phyloP scores from a whole-genome alignment of 1,139 yeast species.

The Spathaspora jeffriesii region DNA sequence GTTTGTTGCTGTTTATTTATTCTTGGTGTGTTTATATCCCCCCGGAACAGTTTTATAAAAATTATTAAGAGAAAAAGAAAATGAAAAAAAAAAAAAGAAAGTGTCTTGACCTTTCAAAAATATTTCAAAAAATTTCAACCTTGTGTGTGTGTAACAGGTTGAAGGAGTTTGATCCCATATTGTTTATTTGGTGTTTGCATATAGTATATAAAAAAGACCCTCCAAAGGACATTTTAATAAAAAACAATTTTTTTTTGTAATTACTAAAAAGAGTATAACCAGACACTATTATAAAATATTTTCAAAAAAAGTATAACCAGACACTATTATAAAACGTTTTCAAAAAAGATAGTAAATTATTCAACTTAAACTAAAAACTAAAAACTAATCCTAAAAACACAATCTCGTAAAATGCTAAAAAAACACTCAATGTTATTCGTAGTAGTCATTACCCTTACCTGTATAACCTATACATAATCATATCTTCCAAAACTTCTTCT shows the following conservation, averaged over 20 bases:
- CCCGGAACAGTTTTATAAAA: not conserved
- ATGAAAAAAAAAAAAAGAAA: not conserved
- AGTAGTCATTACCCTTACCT: too few species aligned
- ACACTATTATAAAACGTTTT: not conserved
- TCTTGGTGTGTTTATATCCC: slow-evolving; percentile 1
- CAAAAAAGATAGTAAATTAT: not conserved
- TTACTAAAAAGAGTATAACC: not conserved
- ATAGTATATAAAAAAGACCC: slow-evolving; percentile 1
- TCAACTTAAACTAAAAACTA: not conserved
- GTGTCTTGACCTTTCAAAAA: too few species aligned
- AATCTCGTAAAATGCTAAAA: slow-evolving; percentile 1
- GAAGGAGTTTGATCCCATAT: not conserved
- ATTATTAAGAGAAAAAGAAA: not conserved
- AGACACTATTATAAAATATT: not conserved
- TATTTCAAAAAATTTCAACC: too few species aligned
- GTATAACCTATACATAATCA: slow-evolving; percentile 23
- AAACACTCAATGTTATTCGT: not conserved
- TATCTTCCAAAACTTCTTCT: slow-evolving; percentile 42
- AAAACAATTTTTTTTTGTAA: not conserved
- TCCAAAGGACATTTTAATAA: not conserved
- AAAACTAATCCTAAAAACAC: not conserved
- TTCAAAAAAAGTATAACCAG: too few species aligned
- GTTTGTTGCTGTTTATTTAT: slow-evolving; percentile 1
- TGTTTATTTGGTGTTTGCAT: slow-evolving; percentile 2
- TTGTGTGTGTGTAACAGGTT: too few species aligned